Conservation (phyloP, 208 protist genomes). For the Leishmania lainsoni region DNA sequence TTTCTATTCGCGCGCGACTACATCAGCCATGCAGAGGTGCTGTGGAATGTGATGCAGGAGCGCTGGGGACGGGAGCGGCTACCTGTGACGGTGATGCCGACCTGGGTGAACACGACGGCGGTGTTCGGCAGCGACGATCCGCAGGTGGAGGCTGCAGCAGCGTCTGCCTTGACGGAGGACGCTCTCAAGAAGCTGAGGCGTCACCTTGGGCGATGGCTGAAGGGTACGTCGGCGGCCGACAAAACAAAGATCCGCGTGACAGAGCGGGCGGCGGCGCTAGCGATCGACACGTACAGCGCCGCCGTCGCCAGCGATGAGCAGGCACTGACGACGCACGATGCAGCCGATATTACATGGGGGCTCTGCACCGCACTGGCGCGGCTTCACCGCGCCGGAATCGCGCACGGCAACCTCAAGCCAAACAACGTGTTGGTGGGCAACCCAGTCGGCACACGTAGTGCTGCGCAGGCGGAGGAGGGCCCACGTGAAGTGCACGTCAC, state of each 20-base stretch:
- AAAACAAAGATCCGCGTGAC: slow-evolving; percentile 21
- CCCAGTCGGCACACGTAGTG: background rate
- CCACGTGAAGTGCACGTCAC: slow-evolving; percentile 22
- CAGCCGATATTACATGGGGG: slow-evolving; percentile 29
- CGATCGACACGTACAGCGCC: slow-evolving; percentile 4
- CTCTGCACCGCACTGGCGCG: slow-evolving; percentile 12
- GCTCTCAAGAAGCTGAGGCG: slow-evolving; percentile 15
- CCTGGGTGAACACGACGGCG: slow-evolving; percentile 20
- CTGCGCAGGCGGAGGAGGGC: background rate
- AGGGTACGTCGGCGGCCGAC: slow-evolving; percentile 16
- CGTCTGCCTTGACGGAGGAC: slow-evolving; percentile 4
- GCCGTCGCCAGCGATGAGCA: slow-evolving; percentile 9
- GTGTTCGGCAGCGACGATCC: background rate
- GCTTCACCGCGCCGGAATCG: slow-evolving; percentile 22
- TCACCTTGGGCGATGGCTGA: slow-evolving; percentile 21
- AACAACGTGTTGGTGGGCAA: slow-evolving; percentile 53
- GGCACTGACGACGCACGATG: slow-evolving; percentile 25
- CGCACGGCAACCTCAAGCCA: slow-evolving; percentile 62
- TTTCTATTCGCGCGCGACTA: slow-evolving; percentile 38
- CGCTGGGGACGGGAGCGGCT: slow-evolving; percentile 28
- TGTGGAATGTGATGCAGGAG: slow-evolving; percentile 19
- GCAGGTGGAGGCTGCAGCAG: background rate
- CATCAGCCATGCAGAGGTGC: slow-evolving; percentile 16
- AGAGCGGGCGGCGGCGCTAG: slow-evolving; percentile 1
- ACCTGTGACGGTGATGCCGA: slow-evolving; percentile 21